A percentile compares a stretch with the other conserved stretches of the same genome.
phyloP scores from a whole-genome alignment of 306 rosid genomes.

The Cucurbita ficifolia region DNA sequence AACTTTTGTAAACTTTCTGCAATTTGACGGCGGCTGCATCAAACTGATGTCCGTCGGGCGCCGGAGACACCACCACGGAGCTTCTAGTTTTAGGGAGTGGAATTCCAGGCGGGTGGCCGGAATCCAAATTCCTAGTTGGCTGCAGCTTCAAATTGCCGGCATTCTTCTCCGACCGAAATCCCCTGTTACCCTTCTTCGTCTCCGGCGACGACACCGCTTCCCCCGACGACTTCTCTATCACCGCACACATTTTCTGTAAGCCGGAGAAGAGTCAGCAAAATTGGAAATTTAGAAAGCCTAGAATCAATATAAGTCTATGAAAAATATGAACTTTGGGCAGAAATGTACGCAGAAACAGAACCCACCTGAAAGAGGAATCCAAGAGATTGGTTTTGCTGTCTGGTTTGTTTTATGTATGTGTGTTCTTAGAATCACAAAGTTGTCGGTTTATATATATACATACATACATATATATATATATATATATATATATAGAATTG shows the following conservation, averaged over 20 bases:
- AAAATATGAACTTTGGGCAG: no score
- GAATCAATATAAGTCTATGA: no score
- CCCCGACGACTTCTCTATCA: not conserved
- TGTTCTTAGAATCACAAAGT: not conserved
- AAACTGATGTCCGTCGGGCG: not conserved
- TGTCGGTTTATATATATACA: not conserved
- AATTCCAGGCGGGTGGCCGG: not conserved
- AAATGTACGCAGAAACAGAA: not conserved
- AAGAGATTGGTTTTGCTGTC: not conserved
- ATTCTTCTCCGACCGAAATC: not conserved
- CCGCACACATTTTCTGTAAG: not conserved
- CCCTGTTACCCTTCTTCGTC: not conserved
- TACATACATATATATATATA: no score
- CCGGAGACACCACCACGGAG: not conserved
- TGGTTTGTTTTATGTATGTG: not conserved
- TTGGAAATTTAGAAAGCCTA: no score
- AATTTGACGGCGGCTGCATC: slow-evolving; percentile 49
- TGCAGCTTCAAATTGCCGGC: not conserved
- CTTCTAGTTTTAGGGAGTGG: not conserved
- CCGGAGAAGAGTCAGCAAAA: no score
- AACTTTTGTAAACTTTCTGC: slow-evolving; percentile 68
- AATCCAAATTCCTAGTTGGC: not conserved
- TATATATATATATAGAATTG: not conserved
- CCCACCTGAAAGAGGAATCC: not conserved
- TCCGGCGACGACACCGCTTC: not conserved